Base-by-base conservation (phyloP, 2,329 filamentous ascomycete genomes). In the Arthrinium phaeospermum region DNA sequence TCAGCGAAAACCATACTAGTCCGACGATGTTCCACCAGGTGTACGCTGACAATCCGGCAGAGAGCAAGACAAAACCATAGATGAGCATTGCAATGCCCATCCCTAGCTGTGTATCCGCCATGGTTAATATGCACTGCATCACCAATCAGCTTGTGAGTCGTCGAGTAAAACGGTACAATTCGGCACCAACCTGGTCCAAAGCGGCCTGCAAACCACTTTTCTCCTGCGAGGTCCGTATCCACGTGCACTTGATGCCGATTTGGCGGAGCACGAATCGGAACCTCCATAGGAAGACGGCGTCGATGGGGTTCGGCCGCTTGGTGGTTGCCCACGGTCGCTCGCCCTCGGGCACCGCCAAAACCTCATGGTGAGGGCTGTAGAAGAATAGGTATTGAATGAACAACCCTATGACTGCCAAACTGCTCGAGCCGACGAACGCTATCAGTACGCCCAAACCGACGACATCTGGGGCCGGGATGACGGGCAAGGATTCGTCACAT, bases 1-100 rank as follows among this genome's bases (percentile, higher is more conserved):
- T 72, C 70, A 77, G 73, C 37, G 77, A 75, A 72, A 77, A 77
- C 77, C 77, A 78, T 70, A 72, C 73, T 22, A 78, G 71, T 53
- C 76, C 77, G 30, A 78, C 72, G 24, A 76, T 74, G 27, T 76
- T 73, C 77, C 77, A 78, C 77, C 77, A 78, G 70, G 75, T 71
- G 69, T 77, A 78, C 41, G 76, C 75, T 16, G 76, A 77, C 37
- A 78, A 51, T 44, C 74, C 76, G 37, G 72, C 71, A 13, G 72
- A 44, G 24, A 78, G 70, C 14, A 76, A 74, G 19, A 57, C 53
- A 67, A 75, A 77, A 30, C 74, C 76, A 67, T 77, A 77, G n/a
- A 69, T 71, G 67, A 78, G 75, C 61, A 77, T 67, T 10, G 76
- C 75, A 34, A 78, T 69, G 30, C 76, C 76, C 69, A 77, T 75